Evolutionary conservation across 495 filamentous ascomycete genomes (phyloP), one percentile per base, ranked within the genome.

Genomic region (Alectoria sarmentosa): DNA sequence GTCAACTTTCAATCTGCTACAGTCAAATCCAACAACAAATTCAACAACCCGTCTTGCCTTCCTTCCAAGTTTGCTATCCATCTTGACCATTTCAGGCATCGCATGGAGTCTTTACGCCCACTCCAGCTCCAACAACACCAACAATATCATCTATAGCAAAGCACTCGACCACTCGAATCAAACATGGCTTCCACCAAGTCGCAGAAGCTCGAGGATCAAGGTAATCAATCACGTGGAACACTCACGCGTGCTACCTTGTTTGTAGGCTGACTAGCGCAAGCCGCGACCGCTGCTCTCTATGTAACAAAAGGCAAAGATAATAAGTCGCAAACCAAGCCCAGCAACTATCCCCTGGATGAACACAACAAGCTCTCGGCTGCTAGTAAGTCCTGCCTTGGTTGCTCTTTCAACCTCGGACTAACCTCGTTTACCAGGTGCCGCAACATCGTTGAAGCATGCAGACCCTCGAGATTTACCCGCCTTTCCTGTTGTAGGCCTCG

Each of bases 391-490:
- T 37, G 9, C 19, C 7, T 44, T 30, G 52, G 23, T 15, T 15
- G 9, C 19, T 32, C 34, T 39, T n/a, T 58, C 38, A n/a, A 65
- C 15, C 4, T 13, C 14, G 19, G 42, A 42, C 46, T 66, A 28
- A 61, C 52, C 14, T 14, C 17, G 11, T 58, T 7, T 41, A 26
- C 52, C 58, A 84, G 82, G 83, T 62, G 83, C 83, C 21, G 82
- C 86, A 15, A 81, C 84, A 37, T 83, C 82, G 44, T 78, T 88
- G 69, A 87, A 84, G 74, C 85, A 90, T 74, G 85, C 88, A 65
- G 82, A 81, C 66, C 80, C 85, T 26, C 78, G 83, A 60, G 85
- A 89, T 65, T 79, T 92, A 15, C 87, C 88, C 34, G 82, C 82
- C 67, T 91, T 78, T 65, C 86, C 89, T 17, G 80, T 82, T 28